Conservation (phyloP, 176 grass and related monocot genomes). For the Eleusine indica region DNA sequence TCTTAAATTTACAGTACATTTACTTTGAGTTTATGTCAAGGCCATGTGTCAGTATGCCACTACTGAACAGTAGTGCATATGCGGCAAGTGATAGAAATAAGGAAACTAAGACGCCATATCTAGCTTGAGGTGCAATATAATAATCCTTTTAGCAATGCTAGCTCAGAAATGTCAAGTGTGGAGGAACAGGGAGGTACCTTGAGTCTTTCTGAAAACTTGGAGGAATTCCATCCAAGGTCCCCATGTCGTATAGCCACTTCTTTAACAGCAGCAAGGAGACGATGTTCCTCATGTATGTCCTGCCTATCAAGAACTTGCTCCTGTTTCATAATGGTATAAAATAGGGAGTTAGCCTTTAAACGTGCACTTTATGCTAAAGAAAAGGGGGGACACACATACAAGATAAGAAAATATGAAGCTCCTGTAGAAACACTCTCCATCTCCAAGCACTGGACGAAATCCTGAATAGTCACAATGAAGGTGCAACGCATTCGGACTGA, state of each 20-base stretch:
- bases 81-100: conserved; percentile 36
- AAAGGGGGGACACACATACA: conserved; percentile 17
- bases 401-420: conserved; percentile 62
- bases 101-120: conserved; percentile 6
- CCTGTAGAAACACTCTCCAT: conserved; percentile 57
- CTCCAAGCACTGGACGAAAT: conserved; percentile 40
- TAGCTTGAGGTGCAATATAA: too few species aligned
- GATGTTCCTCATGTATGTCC: conserved; percentile 42
- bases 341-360: conserved; percentile 25
- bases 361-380: conserved; percentile 14
- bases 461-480: neutral
- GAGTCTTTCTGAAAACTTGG: conserved; percentile 3
- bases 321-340: conserved; percentile 32
- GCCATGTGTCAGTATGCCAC: conserved; percentile 4
- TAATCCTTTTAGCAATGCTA: too few species aligned
- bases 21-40: conserved; percentile 19
- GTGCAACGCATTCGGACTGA: neutral
- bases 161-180: too few species aligned
- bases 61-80: conserved; percentile 30
- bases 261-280: conserved; percentile 35
- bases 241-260: neutral
- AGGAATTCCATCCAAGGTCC: conserved; percentile 17
- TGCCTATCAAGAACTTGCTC: conserved; percentile 53
- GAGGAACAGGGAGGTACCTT: neutral
- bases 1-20: conserved; percentile 23